Base-by-base conservation (phyloP, 176 grass and related monocot species). In the Metroxylon sagu region DNA sequence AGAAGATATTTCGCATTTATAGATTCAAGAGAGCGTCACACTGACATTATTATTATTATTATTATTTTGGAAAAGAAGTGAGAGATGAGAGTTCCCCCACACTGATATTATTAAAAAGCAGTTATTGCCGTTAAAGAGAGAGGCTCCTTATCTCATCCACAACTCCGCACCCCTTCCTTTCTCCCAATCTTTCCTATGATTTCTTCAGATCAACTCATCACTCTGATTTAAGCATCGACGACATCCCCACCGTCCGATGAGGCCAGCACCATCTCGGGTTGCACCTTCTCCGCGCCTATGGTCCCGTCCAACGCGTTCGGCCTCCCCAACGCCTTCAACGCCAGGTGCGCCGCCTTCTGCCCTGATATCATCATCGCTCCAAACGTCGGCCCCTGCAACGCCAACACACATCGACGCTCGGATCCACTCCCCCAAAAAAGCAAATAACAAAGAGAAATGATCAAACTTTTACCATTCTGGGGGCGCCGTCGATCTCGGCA, bases 321-420 rank as follows among this genome's bases (percentile, higher is more conserved):
- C 71, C 81, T 87, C 16, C 93, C 93, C 28, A 98, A 76, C 0
- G 93, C 87, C 84, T 84, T 83, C 39, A 98, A 66, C 23, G 88
- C 82, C 62, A 98, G 81, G 73, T 92, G 93, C 54, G 93, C 93
- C 19, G 84, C 93, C 84, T 98, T 98, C 79, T 92, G 93, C n/a
- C 93, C 93, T 0, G 93, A 98, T 18, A 98, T 83, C 93, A 98
- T 85, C 93, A 98, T 98, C 59, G 93, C 93, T 62, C 93, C 93
- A 74, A 98, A 98, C 10, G 93, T 98, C 15, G 93, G 93, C 50
- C 93, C 93, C 93, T 98, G 76, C 49, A 43, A 53, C 29, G 15
- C 5, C 48, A 30, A 16, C 59, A 49, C 16, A 6, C 17, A 52
- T 25, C 14, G 60, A 39, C 6, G 30, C 30, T 31, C 5, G 30